phyloP scores from a whole-genome alignment of 371 early-diverging fungal species.

The Mucor plumbeus region DNA sequence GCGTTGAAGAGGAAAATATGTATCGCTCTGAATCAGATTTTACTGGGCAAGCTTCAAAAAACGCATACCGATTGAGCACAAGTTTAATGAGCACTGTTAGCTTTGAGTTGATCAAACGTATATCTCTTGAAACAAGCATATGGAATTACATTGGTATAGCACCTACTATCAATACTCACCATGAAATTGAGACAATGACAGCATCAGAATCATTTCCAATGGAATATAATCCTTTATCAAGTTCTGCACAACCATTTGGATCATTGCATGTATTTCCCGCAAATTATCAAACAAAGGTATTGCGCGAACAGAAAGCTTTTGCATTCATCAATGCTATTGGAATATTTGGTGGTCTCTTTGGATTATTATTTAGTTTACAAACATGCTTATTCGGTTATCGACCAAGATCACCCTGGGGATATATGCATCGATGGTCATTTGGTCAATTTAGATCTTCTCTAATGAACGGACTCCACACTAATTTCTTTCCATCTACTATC shows the following conservation, averaged over 20 bases:
- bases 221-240: constrained; percentile 8
- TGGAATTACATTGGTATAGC: constrained; percentile 36
- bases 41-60: background rate
- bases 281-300: constrained; percentile 13
- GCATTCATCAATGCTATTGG: constrained; percentile 29
- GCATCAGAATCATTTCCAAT: constrained; percentile 16
- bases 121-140: constrained; percentile 4
- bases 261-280: constrained; percentile 22
- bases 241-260: constrained; percentile 16
- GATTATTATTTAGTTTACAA: constrained; percentile 24
- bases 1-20: background rate
- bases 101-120: constrained; percentile 20
- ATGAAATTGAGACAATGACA: constrained; percentile 22
- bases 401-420: constrained; percentile 33
- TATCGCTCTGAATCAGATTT: background rate
- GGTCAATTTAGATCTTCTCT: constrained; percentile 27
- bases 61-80: constrained; percentile 9
- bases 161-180: constrained; percentile 1
- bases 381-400: constrained; percentile 28
- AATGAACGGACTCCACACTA: constrained; percentile 19
- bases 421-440: constrained; percentile 35
- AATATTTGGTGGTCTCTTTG: constrained; percentile 28
- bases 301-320: constrained; percentile 25
- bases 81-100: constrained; percentile 10
- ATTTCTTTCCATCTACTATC: constrained; percentile 18